Conservation (phyloP, 2,329 filamentous ascomycete genomes). For the Xylaria sp. region DNA sequence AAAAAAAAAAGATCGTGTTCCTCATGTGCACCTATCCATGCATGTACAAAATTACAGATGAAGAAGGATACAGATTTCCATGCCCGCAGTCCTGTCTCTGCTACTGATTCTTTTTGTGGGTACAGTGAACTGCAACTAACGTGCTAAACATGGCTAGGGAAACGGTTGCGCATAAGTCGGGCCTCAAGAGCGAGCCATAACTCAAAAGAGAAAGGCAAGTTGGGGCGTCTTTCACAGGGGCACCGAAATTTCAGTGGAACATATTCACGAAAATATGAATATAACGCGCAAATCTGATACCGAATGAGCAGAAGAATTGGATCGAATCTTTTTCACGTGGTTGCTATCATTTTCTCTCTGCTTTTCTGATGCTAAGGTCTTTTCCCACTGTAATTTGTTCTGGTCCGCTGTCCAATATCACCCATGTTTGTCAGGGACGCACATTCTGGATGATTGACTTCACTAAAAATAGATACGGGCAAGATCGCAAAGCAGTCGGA, state of each 20-base stretch:
- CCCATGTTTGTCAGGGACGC: background rate
- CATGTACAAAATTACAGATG: background rate
- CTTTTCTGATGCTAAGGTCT: conserved; percentile 11
- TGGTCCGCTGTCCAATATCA: conserved; percentile 18
- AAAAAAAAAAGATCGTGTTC: too few species aligned
- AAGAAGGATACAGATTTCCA: too few species aligned
- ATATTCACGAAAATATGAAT: background rate
- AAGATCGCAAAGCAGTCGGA: conserved; percentile 13
- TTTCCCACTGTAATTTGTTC: conserved; percentile 9
- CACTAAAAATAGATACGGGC: conserved; percentile 21
- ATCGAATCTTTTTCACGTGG: background rate
- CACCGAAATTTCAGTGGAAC: background rate
- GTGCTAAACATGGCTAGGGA: too few species aligned
- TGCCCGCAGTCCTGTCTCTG: background rate
- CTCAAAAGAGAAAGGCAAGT: background rate
- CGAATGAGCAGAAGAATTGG: background rate
- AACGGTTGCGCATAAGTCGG: background rate
- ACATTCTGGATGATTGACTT: conserved; percentile 7
- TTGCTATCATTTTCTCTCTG: conserved; percentile 7
- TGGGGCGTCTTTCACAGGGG: too few species aligned
- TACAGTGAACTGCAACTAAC: background rate
- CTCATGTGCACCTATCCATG: too few species aligned
- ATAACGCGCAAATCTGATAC: conserved; percentile 2
- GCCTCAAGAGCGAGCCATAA: background rate
- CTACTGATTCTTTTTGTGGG: background rate